Percentiles rank a stretch among this genome's conserved stretches.
Conservation (phyloP, 192 early-diverging fungal genomes). For the Phlyctochytrium arcticum region DNA sequence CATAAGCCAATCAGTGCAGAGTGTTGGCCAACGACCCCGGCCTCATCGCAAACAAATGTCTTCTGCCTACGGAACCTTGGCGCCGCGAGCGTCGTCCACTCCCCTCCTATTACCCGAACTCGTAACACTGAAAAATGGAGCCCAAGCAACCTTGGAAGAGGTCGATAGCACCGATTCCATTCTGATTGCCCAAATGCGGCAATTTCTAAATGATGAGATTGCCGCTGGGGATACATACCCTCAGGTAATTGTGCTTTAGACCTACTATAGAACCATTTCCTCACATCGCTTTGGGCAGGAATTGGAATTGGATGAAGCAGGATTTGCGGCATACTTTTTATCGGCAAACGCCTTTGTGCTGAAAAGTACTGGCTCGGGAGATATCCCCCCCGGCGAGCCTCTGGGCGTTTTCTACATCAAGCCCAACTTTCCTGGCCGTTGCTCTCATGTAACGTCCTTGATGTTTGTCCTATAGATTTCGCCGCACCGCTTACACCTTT, state of each 20-base stretch:
- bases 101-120: slow-evolving; percentile 25
- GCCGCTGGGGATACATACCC: slow-evolving; percentile 70
- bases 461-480: not conserved
- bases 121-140: slow-evolving; percentile 24
- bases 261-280: not conserved
- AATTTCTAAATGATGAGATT: slow-evolving; percentile 62
- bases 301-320: slow-evolving; percentile 26
- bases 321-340: slow-evolving; percentile 46
- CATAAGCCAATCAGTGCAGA: too few species aligned
- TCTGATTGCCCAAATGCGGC: slow-evolving; percentile 36
- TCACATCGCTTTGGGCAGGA: slow-evolving; percentile 44
- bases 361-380: not conserved
- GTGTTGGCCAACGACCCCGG: too few species aligned
- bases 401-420: slow-evolving; percentile 74
- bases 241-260: slow-evolving; percentile 52
- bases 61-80: slow-evolving; percentile 23
- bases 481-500: not conserved
- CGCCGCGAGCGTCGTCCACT: not conserved
- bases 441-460: slow-evolving; percentile 45
- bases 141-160: slow-evolving; percentile 3
- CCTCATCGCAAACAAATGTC: too few species aligned
- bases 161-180: not conserved
- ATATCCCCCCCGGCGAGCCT: too few species aligned
- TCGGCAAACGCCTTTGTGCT: slow-evolving; percentile 39
- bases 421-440: slow-evolving; percentile 76